Evolutionary conservation across 176 grass and related monocot genomes (phyloP).

Genomic region (Poa annua): DNA sequence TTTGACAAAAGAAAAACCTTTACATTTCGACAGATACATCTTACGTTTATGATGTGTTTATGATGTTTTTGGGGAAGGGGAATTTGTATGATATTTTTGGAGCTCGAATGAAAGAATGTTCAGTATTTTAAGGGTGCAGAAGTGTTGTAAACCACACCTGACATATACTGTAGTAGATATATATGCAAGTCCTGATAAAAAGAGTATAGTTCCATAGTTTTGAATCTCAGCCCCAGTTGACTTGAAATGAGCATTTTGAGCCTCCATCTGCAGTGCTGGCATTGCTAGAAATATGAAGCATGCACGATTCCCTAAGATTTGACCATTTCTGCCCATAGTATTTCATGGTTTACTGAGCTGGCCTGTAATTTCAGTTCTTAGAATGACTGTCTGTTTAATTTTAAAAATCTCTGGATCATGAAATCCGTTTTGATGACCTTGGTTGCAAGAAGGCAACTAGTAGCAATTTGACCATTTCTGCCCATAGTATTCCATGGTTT

Average conservation of each 20-base stretch:
- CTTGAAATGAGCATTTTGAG: background rate
- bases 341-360: background rate
- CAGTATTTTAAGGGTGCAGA: background rate
- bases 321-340: background rate
- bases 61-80: background rate
- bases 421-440: conserved; percentile 2
- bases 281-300: background rate
- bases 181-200: background rate
- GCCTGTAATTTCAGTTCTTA: background rate
- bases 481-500: background rate
- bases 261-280: background rate
- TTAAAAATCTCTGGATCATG: background rate
- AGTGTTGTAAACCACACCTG: background rate
- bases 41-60: background rate
- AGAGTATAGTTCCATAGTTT: background rate
- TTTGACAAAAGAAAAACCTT: background rate
- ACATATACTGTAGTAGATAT: background rate
- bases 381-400: background rate
- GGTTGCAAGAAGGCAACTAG: background rate
- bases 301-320: background rate
- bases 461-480: background rate
- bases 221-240: background rate
- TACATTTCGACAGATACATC: background rate
- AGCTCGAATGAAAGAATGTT: background rate
- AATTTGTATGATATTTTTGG: background rate